phyloP scores from a whole-genome alignment of 108 stramenopile genomes.

The Cyclotella atomus region DNA sequence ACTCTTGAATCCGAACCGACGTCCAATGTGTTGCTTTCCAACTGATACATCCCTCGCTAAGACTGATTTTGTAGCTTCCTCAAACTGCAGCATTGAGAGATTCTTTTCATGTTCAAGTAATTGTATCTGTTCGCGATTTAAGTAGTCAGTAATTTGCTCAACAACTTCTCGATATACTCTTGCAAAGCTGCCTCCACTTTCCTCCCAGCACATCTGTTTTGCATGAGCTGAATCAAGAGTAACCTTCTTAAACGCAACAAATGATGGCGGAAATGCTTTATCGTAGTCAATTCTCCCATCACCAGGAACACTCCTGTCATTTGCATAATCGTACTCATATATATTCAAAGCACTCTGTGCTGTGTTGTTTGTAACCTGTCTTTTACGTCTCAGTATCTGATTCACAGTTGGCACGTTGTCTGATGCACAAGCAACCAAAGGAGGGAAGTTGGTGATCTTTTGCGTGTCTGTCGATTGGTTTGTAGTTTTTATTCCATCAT shows the following conservation, averaged over 20 bases:
- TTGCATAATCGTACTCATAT: conserved; percentile 59
- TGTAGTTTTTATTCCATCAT: conserved; percentile 6
- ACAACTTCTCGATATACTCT: conserved; percentile 47
- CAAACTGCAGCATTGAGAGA: conserved; percentile 1
- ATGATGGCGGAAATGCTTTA: conserved; percentile 52
- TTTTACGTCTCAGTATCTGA: conserved; percentile 53
- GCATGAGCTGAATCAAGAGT: conserved; percentile 50
- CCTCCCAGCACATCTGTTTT: conserved; percentile 67
- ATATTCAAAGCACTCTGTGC: conserved; percentile 13
- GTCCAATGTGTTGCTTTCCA: neutral
- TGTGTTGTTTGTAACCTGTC: conserved; percentile 12
- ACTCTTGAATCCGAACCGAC: conserved; percentile 1
- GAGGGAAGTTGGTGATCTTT: conserved; percentile 31
- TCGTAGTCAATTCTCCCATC: conserved; percentile 65
- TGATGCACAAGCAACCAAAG: conserved; percentile 48
- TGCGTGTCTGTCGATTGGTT: neutral
- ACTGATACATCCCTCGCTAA: neutral
- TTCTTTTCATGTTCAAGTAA: too few species aligned
- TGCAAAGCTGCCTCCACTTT: conserved; percentile 42
- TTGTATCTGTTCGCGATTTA: too few species aligned
- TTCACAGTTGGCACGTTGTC: conserved; percentile 56
- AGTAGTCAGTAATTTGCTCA: conserved; percentile 37
- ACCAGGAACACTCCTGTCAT: conserved; percentile 53
- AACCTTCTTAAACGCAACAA: conserved; percentile 40
- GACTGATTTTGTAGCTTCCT: neutral